Base-by-base conservation (phyloP, 129 eudicot species). In the Flaveria trinervia region DNA sequence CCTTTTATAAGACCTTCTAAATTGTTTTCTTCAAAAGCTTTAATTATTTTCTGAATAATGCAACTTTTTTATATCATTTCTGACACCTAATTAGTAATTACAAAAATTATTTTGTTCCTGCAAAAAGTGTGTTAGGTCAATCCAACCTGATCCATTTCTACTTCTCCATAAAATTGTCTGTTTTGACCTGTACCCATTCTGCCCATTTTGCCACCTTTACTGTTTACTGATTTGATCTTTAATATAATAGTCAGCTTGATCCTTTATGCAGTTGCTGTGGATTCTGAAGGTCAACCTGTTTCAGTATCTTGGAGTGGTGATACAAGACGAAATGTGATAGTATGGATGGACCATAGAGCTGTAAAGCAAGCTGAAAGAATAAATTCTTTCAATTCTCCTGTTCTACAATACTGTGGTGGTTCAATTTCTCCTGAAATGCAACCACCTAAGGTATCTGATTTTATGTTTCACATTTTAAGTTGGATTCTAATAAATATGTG, bases 321-420 rank as follows among this genome's bases (percentile, higher is more conserved):
- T 79, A 62, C 97, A 25, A 87, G 99, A 76, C 89, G 99, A 89
- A 94, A 94, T 79, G 85, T 94, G 9, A 94, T 94, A 61, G 97
- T 91, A 56, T 94, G 99, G 99, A 94, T 94, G 99, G 99, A 94
- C 80, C 99, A 94, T 81, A 87, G 99, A 89, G 99, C 99, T 57
- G 92, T 94, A 52, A 89, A 91, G 65, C 99, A 94, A 86, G 99
- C 97, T 49, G 99, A 94, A 83, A 91, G 80, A 84, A 94, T 94
- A 28, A 94, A 94, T 82, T 82, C 96, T n/a, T 89, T 68, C 26
- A 91, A 89, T 59, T 91, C 99, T 64, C 93, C 99, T 23, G 97
- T 95, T 45, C 81, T 95, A 80, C 96, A 95, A 68, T 95, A 95
- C 73, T 95, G 97, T 80, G 99, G 99, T 80, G 99, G 99, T 70